These are phyloP conservation scores for Tetracladium marchalianum DNA, from an alignment of 495 filamentous ascomycete species.

Conservation along the genomic window DNA sequence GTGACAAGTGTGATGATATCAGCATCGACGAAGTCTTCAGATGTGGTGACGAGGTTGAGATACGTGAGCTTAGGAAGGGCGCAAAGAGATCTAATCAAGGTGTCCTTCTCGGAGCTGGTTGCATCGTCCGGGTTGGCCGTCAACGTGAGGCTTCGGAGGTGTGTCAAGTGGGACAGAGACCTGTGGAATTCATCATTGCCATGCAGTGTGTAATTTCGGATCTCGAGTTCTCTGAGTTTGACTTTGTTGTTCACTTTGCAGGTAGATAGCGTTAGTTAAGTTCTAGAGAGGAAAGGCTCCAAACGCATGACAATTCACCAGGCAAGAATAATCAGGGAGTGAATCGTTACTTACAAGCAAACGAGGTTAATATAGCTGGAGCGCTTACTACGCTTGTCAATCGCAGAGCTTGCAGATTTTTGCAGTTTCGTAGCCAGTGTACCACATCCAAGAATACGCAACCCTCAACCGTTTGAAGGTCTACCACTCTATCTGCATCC, in stretches of 20 bases:
- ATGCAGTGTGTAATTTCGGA: conserved; percentile 36
- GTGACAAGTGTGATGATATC: conserved; percentile 41
- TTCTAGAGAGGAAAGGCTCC: conserved; percentile 19
- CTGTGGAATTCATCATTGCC: conserved; percentile 39
- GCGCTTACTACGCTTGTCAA: conserved; percentile 41
- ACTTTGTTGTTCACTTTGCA: conserved; percentile 29
- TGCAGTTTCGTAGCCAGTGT: conserved; percentile 46
- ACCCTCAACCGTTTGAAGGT: conserved; percentile 34
- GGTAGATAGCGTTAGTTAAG: conserved; percentile 16
- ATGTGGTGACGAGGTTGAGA: conserved; percentile 41
- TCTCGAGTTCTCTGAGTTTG: conserved; percentile 34
- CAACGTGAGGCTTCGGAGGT: conserved; percentile 36
- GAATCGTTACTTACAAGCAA: not conserved
- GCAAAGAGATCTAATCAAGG: conserved; percentile 37
- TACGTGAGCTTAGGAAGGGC: conserved; percentile 36
- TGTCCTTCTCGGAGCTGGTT: conserved; percentile 33
- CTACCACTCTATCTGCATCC: conserved; percentile 24
- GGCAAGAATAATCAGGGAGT: not conserved
- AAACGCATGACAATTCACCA: conserved; percentile 15
- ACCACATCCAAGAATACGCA: conserved; percentile 41
- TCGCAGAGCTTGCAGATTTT: conserved; percentile 37
- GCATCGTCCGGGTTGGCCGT: conserved; percentile 39
- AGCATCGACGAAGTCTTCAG: conserved; percentile 41
- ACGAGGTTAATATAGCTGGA: conserved; percentile 40
- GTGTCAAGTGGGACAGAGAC: conserved; percentile 37